Base-by-base conservation (phyloP, 2,329 filamentous ascomycete species). In the Bipolaris oryzae region DNA sequence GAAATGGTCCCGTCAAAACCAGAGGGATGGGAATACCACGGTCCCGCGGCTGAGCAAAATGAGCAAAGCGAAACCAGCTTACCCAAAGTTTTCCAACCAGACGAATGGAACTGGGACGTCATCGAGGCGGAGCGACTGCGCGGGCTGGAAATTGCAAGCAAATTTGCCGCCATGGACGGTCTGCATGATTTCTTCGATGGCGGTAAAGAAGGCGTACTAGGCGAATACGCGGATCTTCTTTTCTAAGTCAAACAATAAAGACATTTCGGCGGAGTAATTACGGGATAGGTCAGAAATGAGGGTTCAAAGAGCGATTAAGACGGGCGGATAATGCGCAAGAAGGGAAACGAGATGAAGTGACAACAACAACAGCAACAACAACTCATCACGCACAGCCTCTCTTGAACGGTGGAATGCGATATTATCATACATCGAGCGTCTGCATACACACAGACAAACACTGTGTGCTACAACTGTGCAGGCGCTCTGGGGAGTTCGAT, bases 1-100 rank as follows among this genome's bases (percentile, higher is more conserved):
- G 87, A 87, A 1, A 80, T 97, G 72, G 79, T 98, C 48, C 95
- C 95, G 0, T 79, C 84, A 55, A 83, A 87, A 45, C 91, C 92
- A 0, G 87, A 84, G 10, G 88, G 87, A 1, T 74, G 71, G 71
- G 63, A 69, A 1, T 74, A 69, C 39, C 57, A 63, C 11, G 59
- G 56, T 1, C 53, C 39, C 2, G 33, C 21, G 20, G 37, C 54
- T 7, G 53, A 61, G 13, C 61, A 71, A 11, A 51, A 43, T 7
- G 48, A 59, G 25, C 18, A 41, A 5, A 56, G 64, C 33, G 55
- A 25, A 13, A 43, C 53, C 45, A 54, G 71, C 15, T 58, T 74
- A 28, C 70, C 73, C 7, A 57, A 77, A 44, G 58, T 64, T 0
- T 74, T 71, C 61, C 63, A 65, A 5, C 76, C 78, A 3, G 58